Conservation (phyloP, 306 rosid species). For the Rosa lucieae region DNA sequence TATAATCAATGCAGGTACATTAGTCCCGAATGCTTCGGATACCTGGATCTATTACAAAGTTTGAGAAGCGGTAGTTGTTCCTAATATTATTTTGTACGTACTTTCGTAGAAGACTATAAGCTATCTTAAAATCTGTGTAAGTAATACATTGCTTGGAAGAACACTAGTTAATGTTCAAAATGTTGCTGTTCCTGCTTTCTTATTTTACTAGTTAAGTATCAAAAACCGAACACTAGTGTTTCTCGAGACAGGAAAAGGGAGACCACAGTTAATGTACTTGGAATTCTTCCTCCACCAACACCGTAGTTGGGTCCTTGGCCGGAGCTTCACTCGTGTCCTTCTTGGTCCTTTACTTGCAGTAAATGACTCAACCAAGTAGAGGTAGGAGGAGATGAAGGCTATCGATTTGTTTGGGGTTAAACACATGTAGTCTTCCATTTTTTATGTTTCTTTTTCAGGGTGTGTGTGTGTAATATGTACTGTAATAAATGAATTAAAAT, state of each 20-base stretch:
- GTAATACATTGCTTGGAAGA: neutral
- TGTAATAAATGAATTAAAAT: too few species aligned
- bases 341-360: constrained; percentile 11
- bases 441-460: too few species aligned
- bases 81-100: constrained; percentile 12
- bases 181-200: neutral
- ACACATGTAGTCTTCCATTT: neutral
- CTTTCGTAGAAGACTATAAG: neutral
- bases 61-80: constrained; percentile 65
- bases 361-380: neutral
- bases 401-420: neutral
- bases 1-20: constrained; percentile 55
- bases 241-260: neutral
- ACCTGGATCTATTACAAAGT: constrained; percentile 73
- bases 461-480: neutral
- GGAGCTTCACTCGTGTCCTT: constrained; percentile 24
- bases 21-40: constrained; percentile 59
- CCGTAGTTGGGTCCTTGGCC: neutral
- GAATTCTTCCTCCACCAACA: neutral
- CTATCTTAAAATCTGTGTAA: neutral
- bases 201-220: neutral
- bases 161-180: neutral
- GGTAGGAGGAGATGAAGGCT: too few species aligned
- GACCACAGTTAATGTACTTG: too few species aligned
- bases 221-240: neutral